phyloP scores from a whole-genome alignment of 148 eudicot species.

The Camellia lanceoleosa region DNA sequence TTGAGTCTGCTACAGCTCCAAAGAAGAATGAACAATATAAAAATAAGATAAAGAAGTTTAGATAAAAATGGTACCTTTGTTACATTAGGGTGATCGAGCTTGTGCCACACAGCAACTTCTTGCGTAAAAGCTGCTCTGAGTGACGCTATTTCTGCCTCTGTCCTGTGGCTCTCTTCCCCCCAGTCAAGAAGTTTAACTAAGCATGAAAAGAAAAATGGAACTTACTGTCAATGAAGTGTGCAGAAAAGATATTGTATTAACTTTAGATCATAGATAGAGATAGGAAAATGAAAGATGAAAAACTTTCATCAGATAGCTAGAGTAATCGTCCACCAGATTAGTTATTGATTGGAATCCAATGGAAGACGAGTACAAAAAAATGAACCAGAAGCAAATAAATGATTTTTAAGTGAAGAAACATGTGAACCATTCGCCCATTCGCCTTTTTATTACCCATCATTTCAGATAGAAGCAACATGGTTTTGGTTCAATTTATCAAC shows the following conservation, averaged over 20 bases:
- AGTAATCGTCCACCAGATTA: not conserved
- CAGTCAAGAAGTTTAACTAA: conserved; percentile 89
- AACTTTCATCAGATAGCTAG: not conserved
- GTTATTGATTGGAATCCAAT: not conserved
- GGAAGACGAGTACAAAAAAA: not conserved
- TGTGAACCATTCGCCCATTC: not conserved
- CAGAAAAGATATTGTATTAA: not conserved
- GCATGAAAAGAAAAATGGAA: conserved; percentile 14
- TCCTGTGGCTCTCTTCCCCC: conserved; percentile 91
- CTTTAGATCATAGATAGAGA: not conserved
- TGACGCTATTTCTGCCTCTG: conserved; percentile 69
- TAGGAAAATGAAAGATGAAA: conserved; percentile 1
- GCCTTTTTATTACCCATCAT: not conserved
- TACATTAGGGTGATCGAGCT: conserved; percentile 89
- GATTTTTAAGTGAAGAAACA: not conserved
- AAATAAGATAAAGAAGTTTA: not conserved
- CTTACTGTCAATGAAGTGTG: not conserved
- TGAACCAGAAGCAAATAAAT: not conserved
- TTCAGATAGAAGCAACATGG: not conserved
- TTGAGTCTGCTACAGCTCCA: no score
- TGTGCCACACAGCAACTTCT: conserved; percentile 91
- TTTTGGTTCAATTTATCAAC: not conserved
- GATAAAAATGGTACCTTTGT: conserved; percentile 54
- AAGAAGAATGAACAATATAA: not conserved
- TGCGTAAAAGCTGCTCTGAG: conserved; percentile 78